Percentiles rank a stretch among this genome's conserved stretches.
Evolutionary conservation across 305 asterid species (phyloP).

Genomic region (Fraxinus albicans): DNA sequence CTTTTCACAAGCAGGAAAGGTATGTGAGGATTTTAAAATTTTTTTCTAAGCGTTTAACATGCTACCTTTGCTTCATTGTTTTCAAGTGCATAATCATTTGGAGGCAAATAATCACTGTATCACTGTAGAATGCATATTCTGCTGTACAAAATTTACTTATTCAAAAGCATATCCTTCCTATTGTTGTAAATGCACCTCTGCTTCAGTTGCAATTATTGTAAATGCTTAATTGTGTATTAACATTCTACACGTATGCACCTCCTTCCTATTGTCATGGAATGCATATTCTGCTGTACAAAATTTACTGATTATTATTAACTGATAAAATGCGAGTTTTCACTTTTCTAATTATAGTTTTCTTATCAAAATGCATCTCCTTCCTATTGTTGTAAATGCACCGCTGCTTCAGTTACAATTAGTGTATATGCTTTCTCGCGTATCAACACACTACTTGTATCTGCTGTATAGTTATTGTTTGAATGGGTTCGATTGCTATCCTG

Average conservation of each 20-base stretch:
- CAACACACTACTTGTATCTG: not conserved
- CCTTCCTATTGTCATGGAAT: not conserved
- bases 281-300: not conserved
- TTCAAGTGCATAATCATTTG: not conserved
- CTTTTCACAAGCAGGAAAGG: conserved; percentile 96
- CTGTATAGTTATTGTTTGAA: not conserved
- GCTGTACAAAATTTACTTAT: not conserved
- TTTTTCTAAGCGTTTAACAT: not conserved
- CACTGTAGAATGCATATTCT: not conserved
- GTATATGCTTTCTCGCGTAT: not conserved
- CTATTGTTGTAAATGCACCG: not conserved
- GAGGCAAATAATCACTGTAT: not conserved
- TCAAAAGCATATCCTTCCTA: not conserved
- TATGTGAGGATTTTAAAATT: conserved; percentile 28
- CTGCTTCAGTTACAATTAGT: not conserved
- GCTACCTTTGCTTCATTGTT: not conserved
- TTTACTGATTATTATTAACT: not conserved
- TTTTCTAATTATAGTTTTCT: not conserved
- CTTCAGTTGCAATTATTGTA: not conserved
- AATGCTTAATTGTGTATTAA: not conserved
- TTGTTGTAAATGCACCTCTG: not conserved
- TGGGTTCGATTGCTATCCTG: not conserved
- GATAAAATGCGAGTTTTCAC: not conserved
- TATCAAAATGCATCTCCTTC: not conserved
- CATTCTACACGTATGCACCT: not conserved